Evolutionary conservation across 2,329 filamentous ascomycete genomes (phyloP), one percentile per base, ranked within the genome.

Genomic region (Epichloe baconii): DNA sequence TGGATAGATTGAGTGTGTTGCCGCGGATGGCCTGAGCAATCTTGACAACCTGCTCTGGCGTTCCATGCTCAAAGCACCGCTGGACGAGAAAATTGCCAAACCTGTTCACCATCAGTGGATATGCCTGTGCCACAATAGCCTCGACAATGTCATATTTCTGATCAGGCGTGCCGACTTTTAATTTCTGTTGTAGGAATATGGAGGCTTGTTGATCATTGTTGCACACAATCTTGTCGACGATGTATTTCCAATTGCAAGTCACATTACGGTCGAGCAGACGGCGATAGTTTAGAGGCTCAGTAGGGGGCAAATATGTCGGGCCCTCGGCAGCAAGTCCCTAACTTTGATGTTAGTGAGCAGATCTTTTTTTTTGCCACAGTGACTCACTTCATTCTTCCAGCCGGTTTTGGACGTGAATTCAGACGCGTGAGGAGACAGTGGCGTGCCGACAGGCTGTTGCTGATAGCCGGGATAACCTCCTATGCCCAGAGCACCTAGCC

Each of bases 151-250:
- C 90, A 61, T 88, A 95, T 69, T 97, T 98, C 67, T 97, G 93
- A 62, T 97, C 90, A 0, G 84, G 77, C 4, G 90, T 96, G 53
- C 90, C 90, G 55, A 96, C 86, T 72, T 98, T 98, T 59, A 98
- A 85, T 73, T 98, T 98, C 71, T 98, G 93, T 67, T 98, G 93
- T 44, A 98, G 75, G 70, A 98, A 98, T 62, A 98, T 97, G 2
- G 93, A 98, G 10, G 94, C 93, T 69, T 98, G 93, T 68, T 98
- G 93, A 64, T 98, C 93, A 67, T 98, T 97, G 72, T 90, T 96
- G 79, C 88, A 94, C 58, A 98, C 90, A 64, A 98, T 98, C 75
- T 97, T 97, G 73, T 98, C 91, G 51, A 98, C 93, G 60, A 98
- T 96, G 66, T 95, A 96, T 71, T 93, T 95, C 93, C 91, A 98